Percentiles rank a stretch among this genome's conserved stretches.
phyloP scores from a whole-genome alignment of 768 basidiomycete species.

The Termitomyces sp. region DNA sequence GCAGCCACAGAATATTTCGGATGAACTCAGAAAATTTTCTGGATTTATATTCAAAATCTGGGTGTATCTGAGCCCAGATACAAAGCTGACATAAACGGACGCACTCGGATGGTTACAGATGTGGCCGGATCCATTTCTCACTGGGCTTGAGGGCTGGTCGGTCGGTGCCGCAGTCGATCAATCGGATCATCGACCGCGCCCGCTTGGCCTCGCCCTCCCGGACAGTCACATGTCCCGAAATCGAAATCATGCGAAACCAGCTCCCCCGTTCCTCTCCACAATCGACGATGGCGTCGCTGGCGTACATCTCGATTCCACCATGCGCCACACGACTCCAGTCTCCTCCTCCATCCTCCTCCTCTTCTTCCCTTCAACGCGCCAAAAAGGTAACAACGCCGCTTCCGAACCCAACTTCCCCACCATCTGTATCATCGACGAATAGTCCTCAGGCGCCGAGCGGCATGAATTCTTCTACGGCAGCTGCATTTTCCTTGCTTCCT shows the following conservation, averaged over 20 bases:
- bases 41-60: too few relatives aligned
- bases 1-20: too few relatives aligned
- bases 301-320: conserved; percentile 42
- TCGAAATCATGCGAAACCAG: not conserved
- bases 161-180: too few relatives aligned
- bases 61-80: too few relatives aligned
- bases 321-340: conserved; percentile 36
- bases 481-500: conserved; percentile 33
- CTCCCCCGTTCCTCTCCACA: not conserved
- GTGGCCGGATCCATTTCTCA: too few relatives aligned
- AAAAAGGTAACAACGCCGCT: conserved; percentile 40
- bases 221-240: not conserved
- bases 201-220: too few relatives aligned
- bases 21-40: too few relatives aligned
- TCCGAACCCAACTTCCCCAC: conserved; percentile 7
- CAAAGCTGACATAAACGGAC: too few relatives aligned
- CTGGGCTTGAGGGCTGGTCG: too few relatives aligned
- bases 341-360: not conserved
- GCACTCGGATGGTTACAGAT: too few relatives aligned
- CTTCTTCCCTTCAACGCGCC: conserved; percentile 30
- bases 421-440: conserved; percentile 8
- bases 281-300: conserved; percentile 41
- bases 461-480: conserved; percentile 20
- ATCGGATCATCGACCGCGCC: too few relatives aligned
- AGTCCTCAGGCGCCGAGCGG: conserved; percentile 17